phyloP scores from a whole-genome alignment of 2,329 filamentous ascomycete genomes.

The Plectosphaerella cucumerina region DNA sequence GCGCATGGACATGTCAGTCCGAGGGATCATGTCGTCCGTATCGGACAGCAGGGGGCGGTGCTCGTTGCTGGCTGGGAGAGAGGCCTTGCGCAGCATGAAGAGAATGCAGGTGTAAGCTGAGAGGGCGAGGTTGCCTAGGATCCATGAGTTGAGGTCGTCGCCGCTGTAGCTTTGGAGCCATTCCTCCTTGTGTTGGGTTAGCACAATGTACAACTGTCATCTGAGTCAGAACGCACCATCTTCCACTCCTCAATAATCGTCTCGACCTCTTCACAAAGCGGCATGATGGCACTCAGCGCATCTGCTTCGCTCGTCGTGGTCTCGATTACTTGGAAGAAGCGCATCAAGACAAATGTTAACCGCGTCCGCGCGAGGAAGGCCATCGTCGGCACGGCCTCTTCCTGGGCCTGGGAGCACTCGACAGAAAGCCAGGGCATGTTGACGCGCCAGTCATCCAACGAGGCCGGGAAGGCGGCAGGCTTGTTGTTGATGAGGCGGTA shows the following conservation, averaged over 20 bases:
- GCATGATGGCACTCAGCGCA: constrained; percentile 3
- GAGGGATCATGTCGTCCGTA: constrained; percentile 5
- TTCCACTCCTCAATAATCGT: constrained; percentile 22
- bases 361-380: constrained; percentile 24
- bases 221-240: constrained; percentile 14
- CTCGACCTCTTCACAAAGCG: constrained; percentile 21
- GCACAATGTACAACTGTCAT: no score
- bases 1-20: not conserved
- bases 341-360: constrained; percentile 21
- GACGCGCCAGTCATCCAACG: constrained; percentile 21
- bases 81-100: constrained; percentile 27
- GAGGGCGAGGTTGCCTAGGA: constrained; percentile 19
- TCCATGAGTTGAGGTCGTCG: constrained; percentile 19
- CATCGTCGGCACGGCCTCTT: constrained; percentile 15
- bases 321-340: constrained; percentile 18
- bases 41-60: not conserved
- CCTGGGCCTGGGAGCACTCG: constrained; percentile 13
- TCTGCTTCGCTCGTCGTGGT: not conserved
- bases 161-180: constrained; percentile 17
- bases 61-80: constrained; percentile 1
- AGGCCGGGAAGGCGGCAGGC: constrained; percentile 19
- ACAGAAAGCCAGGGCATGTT: constrained; percentile 25
- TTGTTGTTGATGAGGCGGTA: constrained; percentile 25
- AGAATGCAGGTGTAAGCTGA: constrained; percentile 24
- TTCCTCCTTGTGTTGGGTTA: constrained; percentile 13